A percentile compares a stretch with the other conserved stretches of the same genome.
Evolutionary conservation across 2,329 filamentous ascomycete species (phyloP).

Genomic region (Coniella lustricola): DNA sequence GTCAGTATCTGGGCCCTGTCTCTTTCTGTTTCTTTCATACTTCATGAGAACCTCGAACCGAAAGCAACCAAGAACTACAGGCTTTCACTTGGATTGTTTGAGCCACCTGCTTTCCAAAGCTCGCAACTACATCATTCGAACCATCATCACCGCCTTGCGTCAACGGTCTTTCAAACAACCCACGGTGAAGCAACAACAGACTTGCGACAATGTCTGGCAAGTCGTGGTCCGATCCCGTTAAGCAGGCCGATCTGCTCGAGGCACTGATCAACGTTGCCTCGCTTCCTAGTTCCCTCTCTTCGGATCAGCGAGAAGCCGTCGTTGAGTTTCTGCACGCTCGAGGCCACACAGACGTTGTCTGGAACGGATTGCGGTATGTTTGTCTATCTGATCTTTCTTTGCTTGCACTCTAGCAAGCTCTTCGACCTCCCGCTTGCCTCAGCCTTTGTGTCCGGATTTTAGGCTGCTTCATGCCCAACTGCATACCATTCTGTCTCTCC

Average conservation of each 20-base stretch:
- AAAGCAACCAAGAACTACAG: too few relatives aligned
- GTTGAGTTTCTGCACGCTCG: slow-evolving; percentile 18
- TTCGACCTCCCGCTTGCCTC: neutral
- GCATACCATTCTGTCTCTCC: neutral
- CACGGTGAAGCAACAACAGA: neutral
- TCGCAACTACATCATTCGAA: too few relatives aligned
- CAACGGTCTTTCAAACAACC: neutral
- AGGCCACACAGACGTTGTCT: slow-evolving; percentile 19
- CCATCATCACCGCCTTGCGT: neutral
- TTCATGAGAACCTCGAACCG: too few relatives aligned
- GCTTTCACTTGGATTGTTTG: too few relatives aligned
- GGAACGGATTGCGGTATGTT: slow-evolving; percentile 20
- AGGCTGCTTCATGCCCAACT: neutral
- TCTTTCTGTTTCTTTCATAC: too few relatives aligned
- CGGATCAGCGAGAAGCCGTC: slow-evolving; percentile 14
- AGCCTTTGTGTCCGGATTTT: neutral
- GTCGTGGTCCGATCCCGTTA: neutral
- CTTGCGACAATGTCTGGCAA: neutral
- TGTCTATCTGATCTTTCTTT: neutral
- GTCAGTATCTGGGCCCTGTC: too few relatives aligned
- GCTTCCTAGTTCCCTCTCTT: neutral
- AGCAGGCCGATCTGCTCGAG: slow-evolving; percentile 17
- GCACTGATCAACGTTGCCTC: slow-evolving; percentile 16
- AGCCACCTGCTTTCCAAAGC: too few relatives aligned
- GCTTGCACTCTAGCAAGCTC: neutral